These are phyloP conservation scores for Fusarium mundagurra DNA, from an alignment of 2,329 filamentous ascomycete species.

Conservation along the genomic window DNA sequence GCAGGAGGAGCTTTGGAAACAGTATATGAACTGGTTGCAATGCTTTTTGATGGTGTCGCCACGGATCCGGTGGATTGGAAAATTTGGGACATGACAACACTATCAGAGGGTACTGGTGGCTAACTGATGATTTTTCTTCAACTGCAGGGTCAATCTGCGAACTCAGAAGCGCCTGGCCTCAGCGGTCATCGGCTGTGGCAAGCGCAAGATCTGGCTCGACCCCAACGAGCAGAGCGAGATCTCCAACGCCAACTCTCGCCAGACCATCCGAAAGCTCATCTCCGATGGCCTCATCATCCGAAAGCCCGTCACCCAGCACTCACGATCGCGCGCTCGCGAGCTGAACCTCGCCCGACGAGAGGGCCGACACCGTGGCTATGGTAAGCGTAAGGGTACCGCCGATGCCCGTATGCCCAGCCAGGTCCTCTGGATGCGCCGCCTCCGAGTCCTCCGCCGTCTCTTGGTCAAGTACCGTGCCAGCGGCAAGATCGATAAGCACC, in stretches of 20 bases:
- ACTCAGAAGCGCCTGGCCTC: constrained; percentile 99
- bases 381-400: constrained; percentile 99
- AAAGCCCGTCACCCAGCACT: constrained; percentile 99
- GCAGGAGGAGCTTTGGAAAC: constrained; percentile 20
- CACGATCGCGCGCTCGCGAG: constrained; percentile 93
- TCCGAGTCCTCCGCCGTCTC: constrained; percentile 98
- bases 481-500: constrained; percentile 99
- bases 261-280: constrained; percentile 99
- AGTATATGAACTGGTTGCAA: constrained; percentile 20
- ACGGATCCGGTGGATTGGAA: constrained; percentile 11
- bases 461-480: constrained; percentile 99
- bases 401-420: constrained; percentile 99
- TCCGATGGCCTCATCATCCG: constrained; percentile 99
- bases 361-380: constrained; percentile 98
- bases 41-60: constrained; percentile 35
- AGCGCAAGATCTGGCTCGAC: constrained; percentile 99
- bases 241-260: constrained; percentile 99
- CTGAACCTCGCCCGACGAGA: constrained; percentile 94
- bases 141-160: constrained; percentile 93
- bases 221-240: constrained; percentile 99
- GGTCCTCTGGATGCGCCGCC: constrained; percentile 99
- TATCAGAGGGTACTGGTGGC: constrained; percentile 39
- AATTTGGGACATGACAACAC: neutral
- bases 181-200: constrained; percentile 97
- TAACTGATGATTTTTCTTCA: constrained; percentile 40